Base-by-base conservation (phyloP, 495 filamentous ascomycete genomes). In the Massariosphaeria phaeospora region DNA sequence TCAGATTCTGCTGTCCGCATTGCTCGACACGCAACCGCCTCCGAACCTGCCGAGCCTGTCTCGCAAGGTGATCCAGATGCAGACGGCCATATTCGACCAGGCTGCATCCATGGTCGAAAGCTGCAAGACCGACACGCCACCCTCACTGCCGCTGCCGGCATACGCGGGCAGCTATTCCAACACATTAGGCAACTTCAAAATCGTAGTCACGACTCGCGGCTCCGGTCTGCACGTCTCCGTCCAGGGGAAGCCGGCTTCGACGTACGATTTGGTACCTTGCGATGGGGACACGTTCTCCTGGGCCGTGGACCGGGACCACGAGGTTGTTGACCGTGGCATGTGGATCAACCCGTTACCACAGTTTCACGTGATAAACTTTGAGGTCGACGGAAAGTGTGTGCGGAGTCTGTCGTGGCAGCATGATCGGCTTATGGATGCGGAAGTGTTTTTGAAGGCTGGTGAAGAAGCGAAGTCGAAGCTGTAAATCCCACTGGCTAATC, bases 231-330 rank as follows among this genome's bases (percentile, higher is more conserved):
- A 29, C 25, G 2, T 56, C n/a, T 31, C 38, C 2, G n/a, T 42
- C 4, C 43, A 56, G 33, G 44, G 36, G n/a, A 29, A 13, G 44
- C 11, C 49, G 0, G 29, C 1, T 0, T 41, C 44, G 1, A 47
- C 23, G 3, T 56, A 48, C 23, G 26, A 48, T 9, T 2, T 48
- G 23, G 2, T 21, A 12, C 45, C 52, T 2, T 41, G 1, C 10
- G 52, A 48, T 26, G 44, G 52, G 2, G 35, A 56, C 26, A 31
- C 33, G 5, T 56, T 56, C 25, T 56, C 18, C 20, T 56, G 43
- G 43, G 10, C 31, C 7, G 45, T 21, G 10, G 21, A 42, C 23
- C 33, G 52, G 2, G 52, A 56, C 2, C 5, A 29, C 1, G 52
- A 55, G 15, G 4, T 54, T 9, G 29, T 36, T 26, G 21, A 39